phyloP scores from a whole-genome alignment of 306 rosid species.

The Bauhinia variegata region DNA sequence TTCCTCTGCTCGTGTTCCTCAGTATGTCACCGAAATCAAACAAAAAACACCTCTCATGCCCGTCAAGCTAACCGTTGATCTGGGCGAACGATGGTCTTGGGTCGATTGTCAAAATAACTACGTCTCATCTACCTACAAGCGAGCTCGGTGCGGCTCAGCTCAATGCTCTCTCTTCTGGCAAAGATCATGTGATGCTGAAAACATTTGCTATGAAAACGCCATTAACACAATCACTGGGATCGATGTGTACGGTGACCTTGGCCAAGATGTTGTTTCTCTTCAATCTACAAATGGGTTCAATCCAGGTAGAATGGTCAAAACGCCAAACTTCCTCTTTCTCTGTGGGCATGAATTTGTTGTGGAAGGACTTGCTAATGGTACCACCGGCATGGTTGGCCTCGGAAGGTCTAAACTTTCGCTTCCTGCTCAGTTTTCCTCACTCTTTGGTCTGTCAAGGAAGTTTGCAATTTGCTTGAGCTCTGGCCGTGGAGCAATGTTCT shows the following conservation, averaged over 20 bases:
- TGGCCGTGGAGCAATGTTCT: slow-evolving; percentile 35
- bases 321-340: slow-evolving; percentile 32
- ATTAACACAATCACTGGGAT: too few species aligned
- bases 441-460: slow-evolving; percentile 33
- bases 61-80: slow-evolving; percentile 48
- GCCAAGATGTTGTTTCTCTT: slow-evolving; percentile 31
- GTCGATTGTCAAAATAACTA: slow-evolving; percentile 43
- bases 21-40: slow-evolving; percentile 37
- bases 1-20: slow-evolving; percentile 31
- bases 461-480: slow-evolving; percentile 52
- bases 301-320: slow-evolving; percentile 21
- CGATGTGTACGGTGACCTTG: slow-evolving; percentile 35
- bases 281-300: slow-evolving; percentile 43
- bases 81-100: slow-evolving; percentile 46
- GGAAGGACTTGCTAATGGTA: slow-evolving; percentile 43
- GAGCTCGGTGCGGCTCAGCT: slow-evolving; percentile 38
- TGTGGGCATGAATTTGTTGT: slow-evolving; percentile 29
- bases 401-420: slow-evolving; percentile 38
- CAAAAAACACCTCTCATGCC: slow-evolving; percentile 55
- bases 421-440: slow-evolving; percentile 36
- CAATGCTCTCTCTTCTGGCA: slow-evolving; percentile 38
- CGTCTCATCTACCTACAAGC: slow-evolving; percentile 45
- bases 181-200: too few species aligned
- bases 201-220: too few species aligned
- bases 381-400: slow-evolving; percentile 50